Evolutionary conservation across 345 rosid genomes (phyloP).

Genomic region (Carallia pectinifolia): DNA sequence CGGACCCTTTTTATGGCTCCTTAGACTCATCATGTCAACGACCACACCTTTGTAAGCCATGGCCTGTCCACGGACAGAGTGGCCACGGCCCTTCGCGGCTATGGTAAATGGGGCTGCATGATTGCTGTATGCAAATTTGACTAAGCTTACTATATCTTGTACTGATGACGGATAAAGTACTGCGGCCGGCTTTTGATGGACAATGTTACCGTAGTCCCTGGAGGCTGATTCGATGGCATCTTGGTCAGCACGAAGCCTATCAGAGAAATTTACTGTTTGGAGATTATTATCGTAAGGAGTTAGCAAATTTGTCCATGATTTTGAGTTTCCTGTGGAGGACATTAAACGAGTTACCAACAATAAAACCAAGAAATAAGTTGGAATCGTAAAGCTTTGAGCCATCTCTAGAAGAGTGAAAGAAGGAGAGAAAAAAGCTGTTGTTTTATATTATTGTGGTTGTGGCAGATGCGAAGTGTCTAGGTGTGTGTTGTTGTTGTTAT

Average conservation of each 20-base stretch:
- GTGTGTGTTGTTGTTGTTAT: too few species aligned
- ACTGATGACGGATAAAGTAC: slow-evolving; percentile 63
- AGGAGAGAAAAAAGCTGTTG: neutral
- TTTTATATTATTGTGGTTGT: neutral
- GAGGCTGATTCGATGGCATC: slow-evolving; percentile 46
- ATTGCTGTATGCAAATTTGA: slow-evolving; percentile 43
- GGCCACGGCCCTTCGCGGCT: slow-evolving; percentile 90
- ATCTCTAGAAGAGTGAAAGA: slow-evolving; percentile 11
- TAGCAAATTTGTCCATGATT: slow-evolving; percentile 15
- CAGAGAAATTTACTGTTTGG: slow-evolving; percentile 18
- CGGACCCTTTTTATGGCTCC: slow-evolving; percentile 20
- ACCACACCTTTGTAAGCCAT: slow-evolving; percentile 75
- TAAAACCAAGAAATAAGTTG: slow-evolving; percentile 23
- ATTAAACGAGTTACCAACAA: slow-evolving; percentile 30
- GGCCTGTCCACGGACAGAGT: slow-evolving; percentile 86
- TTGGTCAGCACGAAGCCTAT: slow-evolving; percentile 41
- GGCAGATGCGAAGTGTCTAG: neutral
- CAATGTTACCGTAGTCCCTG: slow-evolving; percentile 63
- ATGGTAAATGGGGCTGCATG: slow-evolving; percentile 39
- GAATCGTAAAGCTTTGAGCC: slow-evolving; percentile 27
- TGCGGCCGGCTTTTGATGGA: slow-evolving; percentile 47
- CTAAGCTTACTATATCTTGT: slow-evolving; percentile 45
- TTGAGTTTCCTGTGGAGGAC: slow-evolving; percentile 28
- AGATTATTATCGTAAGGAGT: slow-evolving; percentile 11
- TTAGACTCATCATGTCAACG: slow-evolving; percentile 73